These are phyloP conservation scores for Huiozyma naganishii DNA, from an alignment of 805 yeast species.

Conservation along the genomic window DNA sequence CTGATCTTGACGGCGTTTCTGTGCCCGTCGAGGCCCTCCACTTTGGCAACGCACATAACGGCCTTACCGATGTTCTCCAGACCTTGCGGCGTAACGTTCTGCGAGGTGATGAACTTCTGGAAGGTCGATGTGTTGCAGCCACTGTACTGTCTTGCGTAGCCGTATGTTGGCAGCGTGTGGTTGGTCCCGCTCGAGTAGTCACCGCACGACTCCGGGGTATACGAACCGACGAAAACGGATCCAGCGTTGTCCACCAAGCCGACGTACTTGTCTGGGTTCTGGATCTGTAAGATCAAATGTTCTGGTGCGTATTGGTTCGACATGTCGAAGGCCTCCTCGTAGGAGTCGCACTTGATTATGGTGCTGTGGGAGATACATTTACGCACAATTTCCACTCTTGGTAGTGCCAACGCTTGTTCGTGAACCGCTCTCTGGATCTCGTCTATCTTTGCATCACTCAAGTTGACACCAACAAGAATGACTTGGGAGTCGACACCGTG, in stretches of 20 bases:
- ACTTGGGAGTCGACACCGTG: constrained; percentile 99
- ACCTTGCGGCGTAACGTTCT: constrained; percentile 80
- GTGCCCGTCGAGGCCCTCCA: constrained; percentile 96
- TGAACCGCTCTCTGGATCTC: constrained; percentile 76
- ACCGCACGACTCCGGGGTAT: constrained; percentile 96
- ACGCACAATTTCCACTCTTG: constrained; percentile 88
- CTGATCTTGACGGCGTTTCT: constrained; percentile 93
- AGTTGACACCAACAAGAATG: constrained; percentile 70
- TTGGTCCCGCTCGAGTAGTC: constrained; percentile 97
- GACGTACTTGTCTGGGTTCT: constrained; percentile 65
- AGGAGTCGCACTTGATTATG: constrained; percentile 54
- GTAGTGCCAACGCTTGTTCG: constrained; percentile 70
- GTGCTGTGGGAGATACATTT: constrained; percentile 88
- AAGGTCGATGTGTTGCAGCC: constrained; percentile 95
- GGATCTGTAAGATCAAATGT: constrained; percentile 86
- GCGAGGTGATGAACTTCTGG: constrained; percentile 91
- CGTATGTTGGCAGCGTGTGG: constrained; percentile 97
- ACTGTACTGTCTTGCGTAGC: constrained; percentile 93
- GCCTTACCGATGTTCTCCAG: constrained; percentile 86
- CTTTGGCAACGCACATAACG: constrained; percentile 89
- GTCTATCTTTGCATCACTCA: constrained; percentile 47
- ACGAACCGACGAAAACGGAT: constrained; percentile 89
- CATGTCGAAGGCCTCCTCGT: constrained; percentile 75
- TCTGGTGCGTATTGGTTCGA: constrained; percentile 95
- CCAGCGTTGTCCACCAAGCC: constrained; percentile 84